Conservation (phyloP, 768 basidiomycete genomes). For the Suillus lakei region DNA sequence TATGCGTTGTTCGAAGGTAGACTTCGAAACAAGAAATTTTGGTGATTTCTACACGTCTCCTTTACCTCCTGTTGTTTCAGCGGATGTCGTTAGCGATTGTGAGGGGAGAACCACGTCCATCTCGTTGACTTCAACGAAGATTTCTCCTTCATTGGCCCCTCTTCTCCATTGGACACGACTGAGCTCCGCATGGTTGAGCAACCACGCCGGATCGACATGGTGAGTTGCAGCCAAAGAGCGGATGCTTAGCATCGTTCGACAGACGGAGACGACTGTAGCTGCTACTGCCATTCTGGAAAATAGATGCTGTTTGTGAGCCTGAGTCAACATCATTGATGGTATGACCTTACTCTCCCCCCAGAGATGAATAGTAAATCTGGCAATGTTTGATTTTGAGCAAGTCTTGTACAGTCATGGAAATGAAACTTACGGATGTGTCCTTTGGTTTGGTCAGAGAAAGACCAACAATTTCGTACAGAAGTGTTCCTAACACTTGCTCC, state of each 20-base stretch:
- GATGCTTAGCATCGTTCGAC: slow-evolving; percentile 45
- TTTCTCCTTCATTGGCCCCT: slow-evolving; percentile 43
- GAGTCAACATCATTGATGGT: background rate
- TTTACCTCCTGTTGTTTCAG: background rate
- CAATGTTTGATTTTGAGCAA: background rate
- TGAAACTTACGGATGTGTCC: slow-evolving; percentile 18
- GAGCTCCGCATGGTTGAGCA: slow-evolving; percentile 50
- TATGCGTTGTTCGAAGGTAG: no score
- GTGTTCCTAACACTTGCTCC: slow-evolving; percentile 15
- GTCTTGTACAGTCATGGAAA: no score
- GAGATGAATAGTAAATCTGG: slow-evolving; percentile 16
- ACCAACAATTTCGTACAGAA: slow-evolving; percentile 18
- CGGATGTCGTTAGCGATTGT: background rate
- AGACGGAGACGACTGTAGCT: slow-evolving; percentile 33
- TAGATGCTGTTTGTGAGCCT: background rate
- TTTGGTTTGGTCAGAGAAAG: slow-evolving; percentile 7
- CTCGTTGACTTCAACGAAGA: slow-evolving; percentile 24
- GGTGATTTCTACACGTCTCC: background rate
- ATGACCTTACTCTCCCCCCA: slow-evolving; percentile 15
- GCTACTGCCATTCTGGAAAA: slow-evolving; percentile 13
- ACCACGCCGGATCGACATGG: slow-evolving; percentile 47
- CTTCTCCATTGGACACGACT: slow-evolving; percentile 45
- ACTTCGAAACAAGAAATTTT: background rate
- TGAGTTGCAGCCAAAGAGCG: slow-evolving; percentile 48
- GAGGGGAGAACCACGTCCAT: background rate